Conservation (phyloP, 1,284 basidiomycete genomes). For the Ceratobasidium sp. region DNA sequence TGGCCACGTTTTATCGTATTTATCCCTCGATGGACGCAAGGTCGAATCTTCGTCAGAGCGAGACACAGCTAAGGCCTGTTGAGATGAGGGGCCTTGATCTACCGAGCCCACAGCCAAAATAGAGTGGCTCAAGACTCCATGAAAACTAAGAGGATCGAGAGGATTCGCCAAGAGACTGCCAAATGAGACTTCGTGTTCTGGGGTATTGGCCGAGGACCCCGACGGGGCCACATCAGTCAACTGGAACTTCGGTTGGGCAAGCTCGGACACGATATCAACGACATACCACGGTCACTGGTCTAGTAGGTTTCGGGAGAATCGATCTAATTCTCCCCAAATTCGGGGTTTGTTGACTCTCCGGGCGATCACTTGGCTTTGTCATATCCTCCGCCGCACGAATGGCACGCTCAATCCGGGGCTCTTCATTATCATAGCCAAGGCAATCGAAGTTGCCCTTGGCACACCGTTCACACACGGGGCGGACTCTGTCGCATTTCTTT, state of each 20-base stretch:
- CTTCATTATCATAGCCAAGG: slow-evolving; percentile 19
- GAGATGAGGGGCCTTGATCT: not conserved
- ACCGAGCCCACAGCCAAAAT: not conserved
- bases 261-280: too few relatives aligned
- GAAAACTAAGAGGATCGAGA: not conserved
- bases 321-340: not conserved
- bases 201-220: not conserved
- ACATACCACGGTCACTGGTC: too few relatives aligned
- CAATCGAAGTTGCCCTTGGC: not conserved
- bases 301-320: not conserved
- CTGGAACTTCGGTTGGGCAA: too few relatives aligned
- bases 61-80: too few relatives aligned
- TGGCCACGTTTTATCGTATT: slow-evolving; percentile 17
- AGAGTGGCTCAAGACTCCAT: not conserved
- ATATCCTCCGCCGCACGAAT: not conserved
- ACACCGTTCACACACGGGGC: slow-evolving; percentile 12
- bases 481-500: slow-evolving; percentile 21
- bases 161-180: not conserved
- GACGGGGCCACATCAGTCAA: too few relatives aligned
- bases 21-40: not conserved
- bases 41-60: not conserved
- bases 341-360: not conserved
- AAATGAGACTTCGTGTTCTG: not conserved
- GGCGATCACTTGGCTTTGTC: not conserved
- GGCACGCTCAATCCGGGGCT: too few relatives aligned